These are phyloP conservation scores for Nemania serpens DNA, from an alignment of 2,329 filamentous ascomycete species.

Conservation along the genomic window DNA sequence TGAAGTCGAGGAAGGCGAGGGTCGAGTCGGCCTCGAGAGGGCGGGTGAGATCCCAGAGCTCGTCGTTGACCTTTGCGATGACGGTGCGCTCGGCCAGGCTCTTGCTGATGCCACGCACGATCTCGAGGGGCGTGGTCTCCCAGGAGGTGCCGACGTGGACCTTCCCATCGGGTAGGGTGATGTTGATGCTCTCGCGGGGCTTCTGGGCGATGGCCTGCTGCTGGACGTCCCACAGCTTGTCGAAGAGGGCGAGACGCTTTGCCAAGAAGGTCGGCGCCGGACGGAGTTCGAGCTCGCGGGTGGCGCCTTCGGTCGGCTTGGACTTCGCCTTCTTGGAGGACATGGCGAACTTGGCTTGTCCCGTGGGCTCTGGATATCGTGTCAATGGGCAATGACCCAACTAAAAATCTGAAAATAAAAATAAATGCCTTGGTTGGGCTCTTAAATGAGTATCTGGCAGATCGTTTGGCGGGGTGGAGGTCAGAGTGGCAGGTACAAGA, in stretches of 20 bases:
- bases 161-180: slow-evolving; percentile 75
- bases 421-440: background rate
- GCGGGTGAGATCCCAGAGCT: slow-evolving; percentile 91
- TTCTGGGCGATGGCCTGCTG: slow-evolving; percentile 52
- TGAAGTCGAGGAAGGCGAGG: slow-evolving; percentile 85
- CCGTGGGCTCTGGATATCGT: background rate
- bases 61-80: slow-evolving; percentile 71
- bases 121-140: slow-evolving; percentile 85
- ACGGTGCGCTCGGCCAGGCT: slow-evolving; percentile 85
- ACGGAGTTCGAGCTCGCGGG: slow-evolving; percentile 25
- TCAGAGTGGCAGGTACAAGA: background rate
- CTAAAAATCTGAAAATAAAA: no score
- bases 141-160: slow-evolving; percentile 77
- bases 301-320: slow-evolving; percentile 16
- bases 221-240: slow-evolving; percentile 26
- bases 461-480: slow-evolving; percentile 17
- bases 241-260: slow-evolving; percentile 60
- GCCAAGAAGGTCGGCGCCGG: slow-evolving; percentile 67
- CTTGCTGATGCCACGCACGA: slow-evolving; percentile 81
- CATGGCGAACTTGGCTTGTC: slow-evolving; percentile 12
- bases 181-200: slow-evolving; percentile 73
- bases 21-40: slow-evolving; percentile 87
- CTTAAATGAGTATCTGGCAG: slow-evolving; percentile 15
- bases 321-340: slow-evolving; percentile 29
- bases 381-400: slow-evolving; percentile 6